Evolutionary conservation across 129 eudicot genomes (phyloP).

Genomic region (Saposhnikovia divaricata): DNA sequence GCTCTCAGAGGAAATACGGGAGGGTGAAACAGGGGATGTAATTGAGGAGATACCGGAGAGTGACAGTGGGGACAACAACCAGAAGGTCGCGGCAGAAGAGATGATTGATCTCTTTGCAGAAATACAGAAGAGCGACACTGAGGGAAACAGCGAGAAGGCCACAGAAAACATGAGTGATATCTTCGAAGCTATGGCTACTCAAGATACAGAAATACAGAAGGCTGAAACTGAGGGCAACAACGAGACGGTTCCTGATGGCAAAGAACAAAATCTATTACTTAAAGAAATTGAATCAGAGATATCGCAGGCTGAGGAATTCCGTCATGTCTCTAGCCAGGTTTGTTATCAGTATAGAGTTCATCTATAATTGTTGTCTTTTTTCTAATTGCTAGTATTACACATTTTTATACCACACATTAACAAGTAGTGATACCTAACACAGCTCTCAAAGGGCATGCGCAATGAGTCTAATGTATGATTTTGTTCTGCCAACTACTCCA

Average conservation of each 20-base stretch:
- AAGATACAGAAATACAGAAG: neutral
- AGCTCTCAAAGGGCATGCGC: no score
- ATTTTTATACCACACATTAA: neutral
- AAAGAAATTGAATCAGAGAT: neutral
- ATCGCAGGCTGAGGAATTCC: neutral
- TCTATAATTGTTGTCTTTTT: neutral
- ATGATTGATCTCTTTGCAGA: neutral
- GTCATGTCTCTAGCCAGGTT: neutral
- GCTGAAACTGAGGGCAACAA: neutral
- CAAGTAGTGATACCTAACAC: neutral
- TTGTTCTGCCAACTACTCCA: no score
- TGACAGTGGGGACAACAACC: neutral
- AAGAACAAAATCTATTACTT: neutral
- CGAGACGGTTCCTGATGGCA: neutral
- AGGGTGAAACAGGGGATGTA: neutral
- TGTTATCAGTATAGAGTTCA: neutral
- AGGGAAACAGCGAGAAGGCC: neutral
- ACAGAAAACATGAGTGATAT: neutral
- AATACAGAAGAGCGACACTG: neutral
- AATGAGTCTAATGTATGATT: no score
- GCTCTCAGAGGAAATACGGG: neutral
- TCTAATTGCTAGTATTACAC: neutral
- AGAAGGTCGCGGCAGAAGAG: neutral
- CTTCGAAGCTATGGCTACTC: neutral
- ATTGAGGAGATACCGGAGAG: neutral